A percentile compares a stretch with the other conserved stretches of the same genome.
Conservation (phyloP, 805 yeast species). For the Spathaspora gorwiae region DNA sequence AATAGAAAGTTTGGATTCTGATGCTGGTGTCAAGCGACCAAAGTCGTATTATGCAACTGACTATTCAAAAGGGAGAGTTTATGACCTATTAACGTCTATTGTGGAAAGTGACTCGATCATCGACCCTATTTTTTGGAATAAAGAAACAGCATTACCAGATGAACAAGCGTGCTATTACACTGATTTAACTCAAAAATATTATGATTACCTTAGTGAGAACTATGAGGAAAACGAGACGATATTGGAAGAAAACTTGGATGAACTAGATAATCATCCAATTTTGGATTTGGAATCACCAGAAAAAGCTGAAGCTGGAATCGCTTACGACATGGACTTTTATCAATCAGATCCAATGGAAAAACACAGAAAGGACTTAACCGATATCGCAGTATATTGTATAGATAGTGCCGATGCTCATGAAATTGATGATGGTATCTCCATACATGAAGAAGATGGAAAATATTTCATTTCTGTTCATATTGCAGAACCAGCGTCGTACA, state of each 20-base stretch:
- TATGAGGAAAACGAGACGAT: too few relatives aligned
- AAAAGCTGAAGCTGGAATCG: neutral
- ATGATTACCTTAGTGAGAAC: slow-evolving; percentile 13
- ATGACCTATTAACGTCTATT: slow-evolving; percentile 38
- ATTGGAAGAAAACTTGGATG: neutral
- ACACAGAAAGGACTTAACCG: slow-evolving; percentile 37
- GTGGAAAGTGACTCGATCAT: slow-evolving; percentile 25
- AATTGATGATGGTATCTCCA: slow-evolving; percentile 88
- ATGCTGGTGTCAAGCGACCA: neutral
- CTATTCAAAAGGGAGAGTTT: slow-evolving; percentile 51
- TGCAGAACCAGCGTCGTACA: slow-evolving; percentile 80
- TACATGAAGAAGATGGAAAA: slow-evolving; percentile 28
- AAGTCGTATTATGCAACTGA: slow-evolving; percentile 21
- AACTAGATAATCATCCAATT: neutral
- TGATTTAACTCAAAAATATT: slow-evolving; percentile 41
- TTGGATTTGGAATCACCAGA: neutral
- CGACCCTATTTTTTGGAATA: slow-evolving; percentile 53
- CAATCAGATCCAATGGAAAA: slow-evolving; percentile 23
- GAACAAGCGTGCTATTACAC: slow-evolving; percentile 39
- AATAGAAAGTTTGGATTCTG: slow-evolving; percentile 13
- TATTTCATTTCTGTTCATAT: slow-evolving; percentile 63
- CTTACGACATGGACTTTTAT: slow-evolving; percentile 18
- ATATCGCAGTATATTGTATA: slow-evolving; percentile 68
- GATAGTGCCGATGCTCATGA: slow-evolving; percentile 80
- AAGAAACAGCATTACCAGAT: slow-evolving; percentile 41